Evolutionary conservation across 208 protist species (phyloP), one percentile per base, ranked within the genome.

Genomic region (Leishmania braziliensis): DNA sequence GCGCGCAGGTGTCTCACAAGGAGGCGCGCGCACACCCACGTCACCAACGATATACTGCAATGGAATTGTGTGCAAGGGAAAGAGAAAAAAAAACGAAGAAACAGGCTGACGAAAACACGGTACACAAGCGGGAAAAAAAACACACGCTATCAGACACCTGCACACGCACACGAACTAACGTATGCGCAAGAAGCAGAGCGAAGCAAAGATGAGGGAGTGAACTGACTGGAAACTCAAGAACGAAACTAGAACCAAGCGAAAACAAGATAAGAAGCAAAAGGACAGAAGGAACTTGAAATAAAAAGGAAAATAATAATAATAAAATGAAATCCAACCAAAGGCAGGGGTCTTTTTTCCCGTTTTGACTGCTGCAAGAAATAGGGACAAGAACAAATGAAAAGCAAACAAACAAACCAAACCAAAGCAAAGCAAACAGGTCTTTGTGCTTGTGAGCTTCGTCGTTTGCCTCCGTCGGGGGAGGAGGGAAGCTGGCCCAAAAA

Each of bases 41-140:
- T 46, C 68, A 51, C 68, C 43, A 72, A n/a, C 43, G 36, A 72
- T 51, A 51, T 48, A 53, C 36, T 72, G 68, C 68, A 48, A 53
- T 4, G 5, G 20, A 43, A 10, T 20, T 72, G 26, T 43, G 39
- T 33, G 50, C 5, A 33, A 5, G 8, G 8, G 16, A 5, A 39
- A 39, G 20, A 72, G 5, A 33, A 72, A 20, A 72, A 20, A 14
- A 51, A 51, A n/a, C n/a, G 43, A 72, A 5, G 26, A 50, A 29
- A 53, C 0, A 50, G 5, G 16, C 8, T 12, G 46, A 48, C 23
- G 5, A 62, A 43, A 18, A 14, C 72, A 62, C 5, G 18, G 14
- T 8, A 62, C 16, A 48, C 29, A 26, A 62, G 0, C 5, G 36
- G 56, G 4, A 54, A 60, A 6, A 75, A 5, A n/a, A 5, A n/a